These are phyloP conservation scores for Trypanosoma avium DNA, from an alignment of 208 protist genomes.

Conservation along the genomic window DNA sequence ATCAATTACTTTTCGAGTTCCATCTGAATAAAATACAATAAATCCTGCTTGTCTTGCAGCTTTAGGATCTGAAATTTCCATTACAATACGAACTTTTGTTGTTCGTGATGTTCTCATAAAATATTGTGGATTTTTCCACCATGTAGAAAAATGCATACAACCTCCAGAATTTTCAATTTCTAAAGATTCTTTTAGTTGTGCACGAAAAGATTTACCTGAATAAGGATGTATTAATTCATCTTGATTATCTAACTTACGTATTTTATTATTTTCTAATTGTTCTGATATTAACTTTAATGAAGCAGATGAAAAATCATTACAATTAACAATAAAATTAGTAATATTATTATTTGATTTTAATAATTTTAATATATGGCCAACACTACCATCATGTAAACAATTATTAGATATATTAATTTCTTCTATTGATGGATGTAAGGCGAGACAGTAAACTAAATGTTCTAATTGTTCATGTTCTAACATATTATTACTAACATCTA, in stretches of 20 bases:
- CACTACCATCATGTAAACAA: slow-evolving; percentile 59
- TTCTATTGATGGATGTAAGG: slow-evolving; percentile 67
- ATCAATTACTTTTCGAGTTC: slow-evolving; percentile 54
- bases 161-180: slow-evolving; percentile 59
- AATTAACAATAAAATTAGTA: slow-evolving; percentile 36
- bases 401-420: slow-evolving; percentile 54
- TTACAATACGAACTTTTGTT: slow-evolving; percentile 45
- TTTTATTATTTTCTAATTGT: slow-evolving; percentile 29
- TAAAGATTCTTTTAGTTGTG: slow-evolving; percentile 36
- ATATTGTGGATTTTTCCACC: slow-evolving; percentile 87
- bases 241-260: slow-evolving; percentile 14
- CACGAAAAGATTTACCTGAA: slow-evolving; percentile 28
- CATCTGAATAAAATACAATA: slow-evolving; percentile 67
- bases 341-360: slow-evolving; percentile 58
- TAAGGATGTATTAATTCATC: slow-evolving; percentile 15
- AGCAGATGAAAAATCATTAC: slow-evolving; percentile 53
- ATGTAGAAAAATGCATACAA: slow-evolving; percentile 78
- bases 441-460: slow-evolving; percentile 81
- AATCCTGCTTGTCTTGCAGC: slow-evolving; percentile 53
- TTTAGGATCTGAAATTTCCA: slow-evolving; percentile 41
- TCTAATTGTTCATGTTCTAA: slow-evolving; percentile 69
- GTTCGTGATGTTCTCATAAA: slow-evolving; percentile 45
- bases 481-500: slow-evolving; percentile 77
- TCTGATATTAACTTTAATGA: slow-evolving; percentile 32
- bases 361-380: slow-evolving; percentile 63